A percentile compares a stretch with the other conserved stretches of the same genome.
phyloP scores from a whole-genome alignment of 352 stramenopile genomes.

The Pythium scleroteichum region DNA sequence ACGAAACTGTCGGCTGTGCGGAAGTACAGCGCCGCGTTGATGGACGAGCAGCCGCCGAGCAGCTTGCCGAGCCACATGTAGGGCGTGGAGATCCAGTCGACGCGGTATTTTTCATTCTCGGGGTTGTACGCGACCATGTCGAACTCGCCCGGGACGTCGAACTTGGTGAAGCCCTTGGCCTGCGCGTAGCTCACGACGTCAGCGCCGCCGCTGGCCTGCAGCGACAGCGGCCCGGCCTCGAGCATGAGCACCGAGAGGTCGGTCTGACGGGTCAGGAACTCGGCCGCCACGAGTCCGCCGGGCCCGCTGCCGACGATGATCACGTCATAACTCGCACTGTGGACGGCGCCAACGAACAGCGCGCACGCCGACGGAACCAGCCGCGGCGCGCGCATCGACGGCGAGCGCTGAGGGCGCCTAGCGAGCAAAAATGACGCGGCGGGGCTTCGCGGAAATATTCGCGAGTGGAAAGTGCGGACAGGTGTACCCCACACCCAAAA shows the following conservation, averaged over 20 bases:
- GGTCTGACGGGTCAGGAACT: slow-evolving; percentile 54
- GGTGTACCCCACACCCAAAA: too few relatives aligned
- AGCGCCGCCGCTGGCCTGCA: slow-evolving; percentile 43
- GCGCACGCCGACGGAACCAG: not conserved
- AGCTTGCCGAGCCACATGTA: slow-evolving; percentile 73
- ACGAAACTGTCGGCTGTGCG: slow-evolving; percentile 52
- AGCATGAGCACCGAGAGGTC: slow-evolving; percentile 52
- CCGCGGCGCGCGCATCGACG: not conserved
- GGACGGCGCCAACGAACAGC: slow-evolving; percentile 2
- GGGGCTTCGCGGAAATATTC: too few relatives aligned
- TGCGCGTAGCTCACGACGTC: slow-evolving; percentile 46
- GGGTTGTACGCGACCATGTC: slow-evolving; percentile 35
- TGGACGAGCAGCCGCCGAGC: slow-evolving; percentile 74
- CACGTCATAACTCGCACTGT: slow-evolving; percentile 43
- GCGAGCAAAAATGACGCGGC: too few relatives aligned
- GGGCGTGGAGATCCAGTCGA: slow-evolving; percentile 44
- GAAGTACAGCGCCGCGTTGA: slow-evolving; percentile 87
- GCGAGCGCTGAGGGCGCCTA: not conserved
- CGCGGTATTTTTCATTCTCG: slow-evolving; percentile 45
- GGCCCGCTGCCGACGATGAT: slow-evolving; percentile 60
- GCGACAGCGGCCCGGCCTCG: slow-evolving; percentile 49
- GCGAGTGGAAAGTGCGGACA: too few relatives aligned
- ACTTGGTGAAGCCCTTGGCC: slow-evolving; percentile 46
- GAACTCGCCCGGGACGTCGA: slow-evolving; percentile 73
- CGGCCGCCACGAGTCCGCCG: slow-evolving; percentile 54